Conservation (phyloP, 139 green algal species). For the Diplosphaera chodatii region DNA sequence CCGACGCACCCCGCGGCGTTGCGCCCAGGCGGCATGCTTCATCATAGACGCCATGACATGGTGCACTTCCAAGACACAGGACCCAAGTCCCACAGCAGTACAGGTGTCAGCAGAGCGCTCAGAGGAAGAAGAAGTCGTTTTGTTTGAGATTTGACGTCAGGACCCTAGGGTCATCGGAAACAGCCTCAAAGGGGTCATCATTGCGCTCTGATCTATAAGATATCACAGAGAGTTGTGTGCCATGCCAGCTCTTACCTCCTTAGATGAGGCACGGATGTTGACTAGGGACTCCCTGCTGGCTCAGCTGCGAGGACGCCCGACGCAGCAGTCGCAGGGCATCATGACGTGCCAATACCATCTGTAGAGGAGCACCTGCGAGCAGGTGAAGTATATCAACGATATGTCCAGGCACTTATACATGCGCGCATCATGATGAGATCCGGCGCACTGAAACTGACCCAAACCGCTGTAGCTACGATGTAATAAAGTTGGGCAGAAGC, state of each 20-base stretch:
- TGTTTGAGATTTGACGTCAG: constrained; percentile 35
- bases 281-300: too few relatives aligned
- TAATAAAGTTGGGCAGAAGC: constrained; percentile 36
- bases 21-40: constrained; percentile 10
- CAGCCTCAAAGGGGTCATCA: constrained; percentile 45
- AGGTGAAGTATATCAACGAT: neutral
- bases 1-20: constrained; percentile 2
- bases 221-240: too few relatives aligned
- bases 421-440: constrained; percentile 15
- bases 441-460: constrained; percentile 29
- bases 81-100: too few relatives aligned
- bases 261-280: too few relatives aligned
- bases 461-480: constrained; percentile 22
- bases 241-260: too few relatives aligned
- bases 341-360: too few relatives aligned
- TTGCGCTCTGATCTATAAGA: too few relatives aligned
- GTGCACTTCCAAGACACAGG: too few relatives aligned
- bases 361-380: too few relatives aligned
- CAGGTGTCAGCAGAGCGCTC: constrained; percentile 17
- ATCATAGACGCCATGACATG: constrained; percentile 10
- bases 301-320: too few relatives aligned
- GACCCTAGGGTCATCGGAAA: constrained; percentile 30
- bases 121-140: constrained; percentile 52
- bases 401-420: constrained; percentile 28
- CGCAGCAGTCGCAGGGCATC: too few relatives aligned